Base-by-base conservation (phyloP, 2,329 filamentous ascomycete genomes). In the Diaporthe batatas region DNA sequence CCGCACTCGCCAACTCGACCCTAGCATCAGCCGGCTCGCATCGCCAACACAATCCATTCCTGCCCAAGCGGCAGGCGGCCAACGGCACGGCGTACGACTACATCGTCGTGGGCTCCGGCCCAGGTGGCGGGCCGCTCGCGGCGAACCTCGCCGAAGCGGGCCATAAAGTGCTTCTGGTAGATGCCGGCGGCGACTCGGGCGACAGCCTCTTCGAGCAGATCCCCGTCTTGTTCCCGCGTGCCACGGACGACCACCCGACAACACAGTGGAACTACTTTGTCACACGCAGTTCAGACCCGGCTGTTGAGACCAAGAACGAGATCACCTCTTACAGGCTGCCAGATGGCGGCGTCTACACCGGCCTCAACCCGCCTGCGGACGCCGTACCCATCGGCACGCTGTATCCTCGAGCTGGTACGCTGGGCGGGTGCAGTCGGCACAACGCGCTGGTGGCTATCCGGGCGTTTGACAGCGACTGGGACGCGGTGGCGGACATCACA, bases 231-330 rank as follows among this genome's bases (percentile, higher is more conserved):
- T 90, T 6, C 89, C 90, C 8, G 85, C 88, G 85, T 25, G 84
- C 87, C 2, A 89, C 87, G 14, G 88, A 91, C 76, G 70, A 74
- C 6, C 87, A 91, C 73, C 83, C 83, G 32, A 83, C 85, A 23
- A 84, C 90, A 76, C 82, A 84, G 58, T 92, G 90, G 90, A 87
- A 91, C 79, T 92, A 89, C 80, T 92, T 88, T 75, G 88, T 91
- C n/a, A 85, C 85, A 58, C 90, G 92, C 79, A 91, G 91, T 77
- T 82, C 84, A 11, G 85, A 91, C 74, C 81, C 88, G 57, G 79
- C 80, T 29, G 83, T 86, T 49, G 87, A 90, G 75, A 83, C 85
- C 29, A 82, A 84, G 68, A 89, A 92, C 78, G 87, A 82, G 76
- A 92, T 92, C 83, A 87, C 88, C 59, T 86, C 87, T 1, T 92